Evolutionary conservation across 208 protist genomes (phyloP).

Genomic region (Ichthyophonus hoferi): DNA sequence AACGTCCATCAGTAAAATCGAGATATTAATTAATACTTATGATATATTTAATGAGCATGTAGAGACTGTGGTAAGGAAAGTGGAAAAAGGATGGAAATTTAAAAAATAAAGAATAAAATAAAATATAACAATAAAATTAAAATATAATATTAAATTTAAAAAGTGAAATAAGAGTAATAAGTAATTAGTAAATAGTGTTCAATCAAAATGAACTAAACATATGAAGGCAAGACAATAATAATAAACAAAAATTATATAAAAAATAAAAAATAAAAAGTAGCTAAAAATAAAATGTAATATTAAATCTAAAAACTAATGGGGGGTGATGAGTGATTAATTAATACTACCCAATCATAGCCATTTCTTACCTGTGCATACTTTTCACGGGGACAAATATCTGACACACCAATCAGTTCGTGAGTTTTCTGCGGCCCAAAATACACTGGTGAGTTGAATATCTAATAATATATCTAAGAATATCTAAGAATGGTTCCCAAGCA

Average conservation of each 20-base stretch:
- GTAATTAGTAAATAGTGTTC: not conserved
- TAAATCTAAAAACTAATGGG: not conserved
- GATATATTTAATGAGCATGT: no score
- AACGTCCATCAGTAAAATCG: no score
- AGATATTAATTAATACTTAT: no score
- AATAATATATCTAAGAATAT: no score
- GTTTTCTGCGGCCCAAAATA: conserved; percentile 13
- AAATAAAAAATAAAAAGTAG: not conserved
- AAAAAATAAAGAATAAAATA: no score
- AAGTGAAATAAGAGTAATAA: not conserved
- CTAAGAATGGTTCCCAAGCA: no score
- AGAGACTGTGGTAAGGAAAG: no score
- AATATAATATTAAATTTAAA: no score
- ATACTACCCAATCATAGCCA: conserved; percentile 45
- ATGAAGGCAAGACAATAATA: not conserved
- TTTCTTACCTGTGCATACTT: conserved; percentile 57
- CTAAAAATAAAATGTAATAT: not conserved
- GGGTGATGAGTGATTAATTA: conserved; percentile 34
- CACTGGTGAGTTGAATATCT: no score
- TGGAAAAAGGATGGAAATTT: conserved; percentile 60
- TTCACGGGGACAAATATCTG: conserved; percentile 42
- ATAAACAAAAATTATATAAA: not conserved
- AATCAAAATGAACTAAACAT: not conserved
- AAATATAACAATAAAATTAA: no score
- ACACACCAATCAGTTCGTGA: conserved; percentile 19